A percentile compares a stretch with the other conserved stretches of the same genome.
Conservation (phyloP, 2,329 filamentous ascomycete species). For the Colletotrichum cordylinicola region DNA sequence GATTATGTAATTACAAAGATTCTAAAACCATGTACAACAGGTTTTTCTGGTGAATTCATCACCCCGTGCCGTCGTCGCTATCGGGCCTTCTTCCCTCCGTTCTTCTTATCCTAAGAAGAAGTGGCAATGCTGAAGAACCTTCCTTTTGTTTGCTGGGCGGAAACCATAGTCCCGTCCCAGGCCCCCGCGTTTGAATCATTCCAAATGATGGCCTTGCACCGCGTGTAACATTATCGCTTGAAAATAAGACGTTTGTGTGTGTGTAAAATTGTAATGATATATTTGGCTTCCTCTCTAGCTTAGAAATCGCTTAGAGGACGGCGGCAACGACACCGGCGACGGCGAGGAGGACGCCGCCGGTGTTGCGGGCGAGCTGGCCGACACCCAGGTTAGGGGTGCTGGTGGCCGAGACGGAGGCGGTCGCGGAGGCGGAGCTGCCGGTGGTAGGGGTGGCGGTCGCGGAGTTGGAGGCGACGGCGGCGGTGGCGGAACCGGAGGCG, state of each 20-base stretch:
- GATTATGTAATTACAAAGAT: constrained; percentile 22
- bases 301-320: constrained; percentile 34
- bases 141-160: not conserved
- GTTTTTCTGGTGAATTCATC: not conserved
- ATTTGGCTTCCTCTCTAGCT: not conserved
- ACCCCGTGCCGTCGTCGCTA: not conserved
- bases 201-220: not conserved
- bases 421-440: constrained; percentile 23
- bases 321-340: constrained; percentile 43
- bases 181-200: not conserved
- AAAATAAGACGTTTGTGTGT: not conserved
- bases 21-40: constrained; percentile 5
- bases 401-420: constrained; percentile 22
- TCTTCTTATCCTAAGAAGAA: not conserved
- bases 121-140: not conserved
- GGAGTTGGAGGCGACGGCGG: constrained; percentile 27
- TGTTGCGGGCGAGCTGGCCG: constrained; percentile 34
- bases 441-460: constrained; percentile 25
- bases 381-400: constrained; percentile 29
- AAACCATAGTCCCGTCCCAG: not conserved
- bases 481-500: constrained; percentile 26
- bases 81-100: not conserved
- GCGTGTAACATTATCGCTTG: constrained; percentile 1
- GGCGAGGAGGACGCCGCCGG: constrained; percentile 39
- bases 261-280: not conserved